phyloP scores from a whole-genome alignment of 2,329 filamentous ascomycete species.

The Phialemonium atrogriseum region DNA sequence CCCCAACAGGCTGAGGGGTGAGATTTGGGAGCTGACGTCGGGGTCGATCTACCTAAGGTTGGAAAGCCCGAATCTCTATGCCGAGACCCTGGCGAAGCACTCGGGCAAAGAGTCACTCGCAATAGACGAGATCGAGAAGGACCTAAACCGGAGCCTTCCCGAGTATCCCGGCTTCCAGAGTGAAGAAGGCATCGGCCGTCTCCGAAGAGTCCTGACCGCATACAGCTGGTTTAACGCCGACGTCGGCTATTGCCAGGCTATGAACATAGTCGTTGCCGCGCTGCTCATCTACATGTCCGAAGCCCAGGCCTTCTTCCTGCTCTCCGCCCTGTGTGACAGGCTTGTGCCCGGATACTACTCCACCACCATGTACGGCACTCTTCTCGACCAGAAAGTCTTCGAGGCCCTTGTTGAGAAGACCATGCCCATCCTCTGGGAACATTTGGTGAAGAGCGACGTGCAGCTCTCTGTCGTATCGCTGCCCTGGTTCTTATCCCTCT shows the following conservation, averaged over 20 bases:
- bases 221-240: constrained; percentile 97
- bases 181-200: constrained; percentile 83
- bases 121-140: constrained; percentile 98
- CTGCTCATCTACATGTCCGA: constrained; percentile 98
- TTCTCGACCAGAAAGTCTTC: constrained; percentile 94
- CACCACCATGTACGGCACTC: constrained; percentile 96
- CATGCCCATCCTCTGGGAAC: constrained; percentile 97
- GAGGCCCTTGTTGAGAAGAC: constrained; percentile 97
- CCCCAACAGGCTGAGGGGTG: constrained; percentile 84
- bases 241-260: constrained; percentile 96
- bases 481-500: constrained; percentile 95
- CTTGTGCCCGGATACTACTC: constrained; percentile 96
- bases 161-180: constrained; percentile 98
- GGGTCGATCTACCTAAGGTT: constrained; percentile 84
- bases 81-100: constrained; percentile 76
- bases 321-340: constrained; percentile 86
- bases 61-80: constrained; percentile 75
- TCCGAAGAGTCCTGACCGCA: constrained; percentile 85
- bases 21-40: constrained; percentile 93
- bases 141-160: constrained; percentile 89
- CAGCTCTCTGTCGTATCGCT: constrained; percentile 95
- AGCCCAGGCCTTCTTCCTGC: constrained; percentile 85
- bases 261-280: constrained; percentile 99
- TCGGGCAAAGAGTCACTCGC: constrained; percentile 83
- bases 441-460: constrained; percentile 93